Conservation (phyloP, 2,329 filamentous ascomycete species). For the Pseudogymnoascus destructans region DNA sequence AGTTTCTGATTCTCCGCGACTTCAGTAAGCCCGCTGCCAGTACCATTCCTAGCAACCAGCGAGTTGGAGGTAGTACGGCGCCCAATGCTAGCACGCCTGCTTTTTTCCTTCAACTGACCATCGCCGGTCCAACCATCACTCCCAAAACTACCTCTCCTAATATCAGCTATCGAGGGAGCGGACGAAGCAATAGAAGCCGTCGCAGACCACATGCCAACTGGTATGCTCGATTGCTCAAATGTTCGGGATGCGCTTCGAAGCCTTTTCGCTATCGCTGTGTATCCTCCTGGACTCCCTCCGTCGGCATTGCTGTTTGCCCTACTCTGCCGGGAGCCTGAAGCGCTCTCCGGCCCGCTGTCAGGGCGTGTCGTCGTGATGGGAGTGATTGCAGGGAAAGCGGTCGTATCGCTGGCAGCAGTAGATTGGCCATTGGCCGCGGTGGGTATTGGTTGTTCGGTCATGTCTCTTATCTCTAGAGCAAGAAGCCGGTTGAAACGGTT, state of each 20-base stretch:
- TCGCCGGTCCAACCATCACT: constrained; percentile 24
- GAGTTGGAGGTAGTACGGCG: neutral
- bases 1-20: constrained; percentile 13
- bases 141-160: constrained; percentile 23
- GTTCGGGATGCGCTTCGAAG: constrained; percentile 23
- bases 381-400: neutral
- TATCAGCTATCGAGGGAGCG: constrained; percentile 23
- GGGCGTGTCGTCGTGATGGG: neutral
- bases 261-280: neutral
- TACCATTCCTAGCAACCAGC: neutral
- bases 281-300: neutral
- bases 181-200: constrained; percentile 31
- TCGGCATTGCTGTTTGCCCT: neutral
- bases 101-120: constrained; percentile 23
- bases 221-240: constrained; percentile 35
- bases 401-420: neutral
- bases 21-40: constrained; percentile 6
- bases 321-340: neutral
- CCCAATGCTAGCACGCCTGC: constrained; percentile 18
- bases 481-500: neutral
- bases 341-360: neutral
- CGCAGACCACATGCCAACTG: constrained; percentile 36
- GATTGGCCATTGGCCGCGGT: neutral
- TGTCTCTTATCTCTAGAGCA: neutral
- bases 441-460: neutral